Evolutionary conservation across 192 early-diverging fungal species (phyloP), one percentile per base, ranked within the genome.

Genomic region (Coemansia reversa): DNA sequence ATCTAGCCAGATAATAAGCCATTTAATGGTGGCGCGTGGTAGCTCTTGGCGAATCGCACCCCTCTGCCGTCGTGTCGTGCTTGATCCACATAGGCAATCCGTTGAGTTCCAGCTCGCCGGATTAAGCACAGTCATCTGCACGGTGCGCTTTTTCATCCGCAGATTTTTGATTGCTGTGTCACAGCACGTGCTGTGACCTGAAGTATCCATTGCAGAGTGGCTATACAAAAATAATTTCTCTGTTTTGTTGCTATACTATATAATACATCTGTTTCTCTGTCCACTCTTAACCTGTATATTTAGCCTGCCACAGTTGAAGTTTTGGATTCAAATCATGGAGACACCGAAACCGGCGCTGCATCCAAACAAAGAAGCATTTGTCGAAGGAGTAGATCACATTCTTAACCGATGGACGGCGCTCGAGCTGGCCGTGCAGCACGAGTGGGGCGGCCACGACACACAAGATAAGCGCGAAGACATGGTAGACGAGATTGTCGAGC

Each of bases 351-450:
- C 29, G 58, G 50, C 56, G 65, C 54, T 79, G 2, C 76, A 79
- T 18, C 72, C 72, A 42, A 80, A 80, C 61, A 70, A 75, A 39
- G 77, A 66, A 12, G 77, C 77, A 22, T 80, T 80, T 33, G 75
- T 75, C 32, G 85, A 88, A 69, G 89, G 88, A 9, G 84, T 89
- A 0, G 65, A 82, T 27, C 86, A 85, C 63, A 51, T 91, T 33
- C 77, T 91, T 32, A 66, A 83, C 49, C 81, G 75, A 19, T 91
- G 90, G 90, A 89, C 88, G 16, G 90, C 90, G 19, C 73, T 91
- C 28, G 86, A 84, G 61, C 63, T 91, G 19, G 90, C 90, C 2
- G 87, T 91, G 1, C 81, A 89, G 32, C 81, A 86, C 57, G 82
- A 82, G 47, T 91, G 90, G 90, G 90, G 90, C 51, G 90, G 89